Conservation (phyloP, 768 basidiomycete species). For the Grammothele lineata region DNA sequence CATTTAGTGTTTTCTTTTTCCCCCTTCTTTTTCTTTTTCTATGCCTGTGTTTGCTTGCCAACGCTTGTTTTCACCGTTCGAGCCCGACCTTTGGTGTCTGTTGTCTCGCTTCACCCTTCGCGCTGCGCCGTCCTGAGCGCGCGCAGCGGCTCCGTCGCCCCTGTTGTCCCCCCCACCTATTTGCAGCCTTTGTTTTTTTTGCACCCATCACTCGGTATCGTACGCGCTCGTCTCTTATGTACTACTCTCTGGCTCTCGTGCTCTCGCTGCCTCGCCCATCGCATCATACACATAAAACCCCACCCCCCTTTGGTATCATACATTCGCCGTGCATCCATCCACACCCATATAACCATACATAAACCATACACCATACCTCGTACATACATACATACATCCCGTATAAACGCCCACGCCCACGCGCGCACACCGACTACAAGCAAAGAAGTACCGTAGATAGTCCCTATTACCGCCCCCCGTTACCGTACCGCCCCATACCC, state of each 20-base stretch:
- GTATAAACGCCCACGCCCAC: too few relatives aligned
- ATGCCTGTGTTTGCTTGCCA: too few relatives aligned
- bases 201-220: slow-evolving; percentile 1
- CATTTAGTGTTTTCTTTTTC: slow-evolving; percentile 3
- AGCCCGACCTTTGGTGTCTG: not conserved
- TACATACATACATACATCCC: slow-evolving; percentile 7
- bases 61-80: too few relatives aligned
- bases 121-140: not conserved
- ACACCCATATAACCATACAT: slow-evolving; percentile 4
- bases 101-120: not conserved
- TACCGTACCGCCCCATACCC: slow-evolving; percentile 14
- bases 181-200: not conserved
- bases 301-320: too few relatives aligned
- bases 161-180: not conserved
- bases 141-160: not conserved
- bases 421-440: not conserved
- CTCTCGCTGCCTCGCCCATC: slow-evolving; percentile 13
- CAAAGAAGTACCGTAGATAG: slow-evolving; percentile 12
- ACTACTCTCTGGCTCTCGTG: slow-evolving; percentile 14
- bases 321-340: too few relatives aligned
- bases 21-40: not conserved
- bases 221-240: slow-evolving; percentile 17
- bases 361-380: slow-evolving; percentile 5
- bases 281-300: not conserved
- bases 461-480: slow-evolving; percentile 8